Base-by-base conservation (phyloP, 805 yeast species). In the Wickerhamiella kurtzmanii region DNA sequence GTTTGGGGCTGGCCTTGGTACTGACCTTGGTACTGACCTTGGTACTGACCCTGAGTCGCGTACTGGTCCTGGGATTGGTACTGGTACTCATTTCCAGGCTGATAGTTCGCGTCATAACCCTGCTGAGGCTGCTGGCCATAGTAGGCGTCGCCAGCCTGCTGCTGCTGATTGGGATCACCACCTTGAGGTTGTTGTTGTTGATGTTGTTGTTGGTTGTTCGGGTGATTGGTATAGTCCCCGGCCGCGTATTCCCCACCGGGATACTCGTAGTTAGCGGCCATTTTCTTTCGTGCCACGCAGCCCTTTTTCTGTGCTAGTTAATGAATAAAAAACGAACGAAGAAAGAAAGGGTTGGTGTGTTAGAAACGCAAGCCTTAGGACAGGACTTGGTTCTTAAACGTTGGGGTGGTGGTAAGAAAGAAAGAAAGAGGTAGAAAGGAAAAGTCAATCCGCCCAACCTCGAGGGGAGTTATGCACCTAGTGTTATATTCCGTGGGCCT, bases 1-100 rank as follows among this genome's bases (percentile, higher is more conserved):
- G n/a, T n/a, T 47, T 66, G 60, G 47, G 61, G 70, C 20, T 8
- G 25, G 13, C 8, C 25, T 50, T 67, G 67, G 53, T 70, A 57
- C 46, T 67, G 65, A 58, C 64, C 69, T 47, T 66, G 60, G 47
- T 61, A 70, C 20, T 8, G 25, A 6, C 8, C 25, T 50, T 67
- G 67, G 53, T 70, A 57, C 46, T 67, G 65, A 58, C 64, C 69
- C 51, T 68, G 71, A 48, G 61, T 61, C 48, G 65, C 66, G 47
- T 63, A 58, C 5, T 25, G 32, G 32, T 11, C 32, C 15, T 17
- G n/a, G 38, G 38, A 36, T 8, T 8, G 38, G 19, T 36, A n/a
- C 8, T 5, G 5, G 48, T 60, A 54, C 46, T 56, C 59, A 50
- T 61, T 55, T 46, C 56, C 58, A 36, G 50, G 55, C 18, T 44